A percentile compares a stretch with the other conserved stretches of the same genome.
These are phyloP conservation scores for Begonia loranthoides DNA, from an alignment of 306 rosid species.

Conservation along the genomic window DNA sequence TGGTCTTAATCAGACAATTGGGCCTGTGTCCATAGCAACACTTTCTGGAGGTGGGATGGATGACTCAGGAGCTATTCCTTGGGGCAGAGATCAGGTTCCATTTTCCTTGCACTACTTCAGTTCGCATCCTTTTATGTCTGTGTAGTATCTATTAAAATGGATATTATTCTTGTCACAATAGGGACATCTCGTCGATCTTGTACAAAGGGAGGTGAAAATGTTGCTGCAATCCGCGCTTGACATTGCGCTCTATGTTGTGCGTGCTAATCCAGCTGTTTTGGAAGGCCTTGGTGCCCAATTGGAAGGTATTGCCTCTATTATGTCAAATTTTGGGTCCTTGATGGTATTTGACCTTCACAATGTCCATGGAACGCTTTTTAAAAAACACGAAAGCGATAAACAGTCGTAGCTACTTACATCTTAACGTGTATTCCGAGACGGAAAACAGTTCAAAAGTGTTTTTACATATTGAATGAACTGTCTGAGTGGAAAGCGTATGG, in stretches of 20 bases:
- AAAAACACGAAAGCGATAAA: too few relatives aligned
- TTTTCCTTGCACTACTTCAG: slow-evolving; percentile 10
- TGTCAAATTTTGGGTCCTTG: too few relatives aligned
- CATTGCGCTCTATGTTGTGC: slow-evolving; percentile 66
- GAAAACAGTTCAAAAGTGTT: too few relatives aligned
- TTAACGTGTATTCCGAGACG: too few relatives aligned
- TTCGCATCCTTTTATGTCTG: slow-evolving; percentile 6
- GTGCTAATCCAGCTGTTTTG: slow-evolving; percentile 80
- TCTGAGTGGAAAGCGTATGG: too few relatives aligned
- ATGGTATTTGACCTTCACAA: too few relatives aligned
- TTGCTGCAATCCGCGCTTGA: slow-evolving; percentile 89
- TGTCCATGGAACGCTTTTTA: too few relatives aligned
- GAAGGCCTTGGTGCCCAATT: slow-evolving; percentile 93
- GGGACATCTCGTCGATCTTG: slow-evolving; percentile 95
- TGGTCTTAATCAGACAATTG: slow-evolving; percentile 82
- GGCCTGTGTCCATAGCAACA: slow-evolving; percentile 81
- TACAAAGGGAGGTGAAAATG: slow-evolving; percentile 77
- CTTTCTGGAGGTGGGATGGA: slow-evolving; percentile 82
- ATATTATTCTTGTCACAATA: slow-evolving; percentile 27
- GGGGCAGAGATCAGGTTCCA: slow-evolving; percentile 94
- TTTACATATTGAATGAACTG: too few relatives aligned
- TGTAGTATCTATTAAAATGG: slow-evolving; percentile 17
- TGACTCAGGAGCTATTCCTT: slow-evolving; percentile 60
- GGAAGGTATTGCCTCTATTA: slow-evolving; percentile 41
- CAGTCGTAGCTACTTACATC: too few relatives aligned